A percentile compares a stretch with the other conserved stretches of the same genome.
Conservation (phyloP, 2,329 filamentous ascomycete species). For the Neoscytalidium dimidiatum region DNA sequence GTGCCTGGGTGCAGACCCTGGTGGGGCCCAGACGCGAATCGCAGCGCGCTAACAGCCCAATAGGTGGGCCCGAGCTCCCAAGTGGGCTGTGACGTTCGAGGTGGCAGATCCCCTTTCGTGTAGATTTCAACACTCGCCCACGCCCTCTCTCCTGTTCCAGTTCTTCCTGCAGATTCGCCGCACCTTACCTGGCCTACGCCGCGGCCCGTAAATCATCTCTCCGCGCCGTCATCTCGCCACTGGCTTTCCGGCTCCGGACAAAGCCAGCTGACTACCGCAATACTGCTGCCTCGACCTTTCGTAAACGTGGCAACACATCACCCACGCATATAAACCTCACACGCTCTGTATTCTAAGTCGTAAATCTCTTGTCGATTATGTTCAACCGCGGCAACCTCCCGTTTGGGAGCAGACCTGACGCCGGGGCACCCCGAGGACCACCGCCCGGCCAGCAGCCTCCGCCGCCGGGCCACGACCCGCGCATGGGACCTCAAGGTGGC, state of each 20-base stretch:
- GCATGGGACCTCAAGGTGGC: conserved; percentile 22
- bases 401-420: conserved; percentile 41
- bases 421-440: conserved; percentile 41
- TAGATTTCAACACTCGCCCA: background rate
- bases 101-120: conserved; percentile 14
- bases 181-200: background rate
- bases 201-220: background rate
- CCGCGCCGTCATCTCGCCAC: background rate
- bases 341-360: background rate
- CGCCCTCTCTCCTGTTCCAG: background rate
- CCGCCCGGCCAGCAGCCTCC: conserved; percentile 27
- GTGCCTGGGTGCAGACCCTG: background rate
- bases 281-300: conserved; percentile 12
- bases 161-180: background rate
- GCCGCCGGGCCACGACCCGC: conserved; percentile 25
- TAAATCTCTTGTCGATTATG: conserved; percentile 41
- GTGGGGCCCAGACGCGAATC: conserved; percentile 1
- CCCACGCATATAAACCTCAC: background rate
- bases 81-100: conserved; percentile 13
- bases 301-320: conserved; percentile 16
- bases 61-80: conserved; percentile 7
- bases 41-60: conserved; percentile 2
- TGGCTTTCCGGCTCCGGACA: background rate
- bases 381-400: conserved; percentile 59
- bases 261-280: background rate